Evolutionary conservation across 805 yeast genomes (phyloP), one percentile per base, ranked within the genome.

Genomic region (Candida golubevii): DNA sequence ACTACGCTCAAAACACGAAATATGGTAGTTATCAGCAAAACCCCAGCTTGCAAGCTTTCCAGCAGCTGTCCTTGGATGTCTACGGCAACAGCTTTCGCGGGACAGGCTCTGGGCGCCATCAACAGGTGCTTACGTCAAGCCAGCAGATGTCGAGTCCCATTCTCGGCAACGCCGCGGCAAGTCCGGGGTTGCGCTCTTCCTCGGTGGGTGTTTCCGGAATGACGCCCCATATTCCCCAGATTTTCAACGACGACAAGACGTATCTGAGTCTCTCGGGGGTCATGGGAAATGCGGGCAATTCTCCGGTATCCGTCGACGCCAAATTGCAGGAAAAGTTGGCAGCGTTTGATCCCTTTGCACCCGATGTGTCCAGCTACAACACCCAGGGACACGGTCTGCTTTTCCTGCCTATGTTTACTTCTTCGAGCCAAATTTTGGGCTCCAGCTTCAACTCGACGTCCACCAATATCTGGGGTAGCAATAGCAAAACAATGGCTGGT

Each of bases 301-400:
- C 45, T 9, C 42, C 45, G 26, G 46, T 27, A 12, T 33, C 23
- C 27, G 36, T 15, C 38, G 50, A 39, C 26, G 43, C 48, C 23
- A 38, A 35, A 30, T 44, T 37, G 11, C 41, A 35, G n/a, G 49
- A 34, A 13, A 43, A 46, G 11, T 44, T 47, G 36, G 29, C 51
- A 26, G 39, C 55, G 26, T 63, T 63, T 42, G 68, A 63, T 47
- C 68, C 68, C 9, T 63, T 63, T 45, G 45, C 45, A 12, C 14
- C 42, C 32, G 49, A 45, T 15, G 31, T 41, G 33, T 42, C 26
- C 44, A 18, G 42, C 14, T 35, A 35, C 30, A 31, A 38, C 33
- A 12, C 32, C 14, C 35, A 34, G 12, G 18, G 43, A 23, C 33
- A 12, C 11, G 26, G 42, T 26, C 33, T 45, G 37, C 50, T 48